These are phyloP conservation scores for Mycena alexandri DNA, from an alignment of 768 basidiomycete genomes.

Conservation along the genomic window DNA sequence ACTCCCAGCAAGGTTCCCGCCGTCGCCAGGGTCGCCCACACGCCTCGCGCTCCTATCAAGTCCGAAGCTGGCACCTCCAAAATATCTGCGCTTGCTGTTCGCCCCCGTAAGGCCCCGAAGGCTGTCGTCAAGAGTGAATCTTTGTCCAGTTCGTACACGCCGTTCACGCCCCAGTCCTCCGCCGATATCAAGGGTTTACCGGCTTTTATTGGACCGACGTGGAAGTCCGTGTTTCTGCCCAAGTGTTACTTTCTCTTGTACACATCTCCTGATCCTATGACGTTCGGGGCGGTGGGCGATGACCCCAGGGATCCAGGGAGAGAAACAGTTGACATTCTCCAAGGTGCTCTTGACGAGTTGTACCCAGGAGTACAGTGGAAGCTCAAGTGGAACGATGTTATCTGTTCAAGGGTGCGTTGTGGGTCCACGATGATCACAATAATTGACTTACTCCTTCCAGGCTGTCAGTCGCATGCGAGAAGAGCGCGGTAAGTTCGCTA, in stretches of 20 bases:
- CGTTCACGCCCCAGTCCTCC: constrained; percentile 12
- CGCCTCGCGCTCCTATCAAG: not conserved
- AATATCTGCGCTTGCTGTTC: not conserved
- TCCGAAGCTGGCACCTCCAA: not conserved
- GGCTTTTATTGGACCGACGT: not conserved
- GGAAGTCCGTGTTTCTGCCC: not conserved
- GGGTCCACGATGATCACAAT: not conserved
- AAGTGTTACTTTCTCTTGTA: not conserved
- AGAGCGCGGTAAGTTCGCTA: not conserved
- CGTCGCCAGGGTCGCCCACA: not conserved
- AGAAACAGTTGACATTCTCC: not conserved
- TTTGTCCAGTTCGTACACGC: constrained; percentile 4
- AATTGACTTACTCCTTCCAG: not conserved
- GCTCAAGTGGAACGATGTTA: constrained; percentile 4
- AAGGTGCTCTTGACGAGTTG: not conserved
- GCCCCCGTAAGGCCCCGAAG: not conserved
- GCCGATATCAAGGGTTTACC: constrained; percentile 3
- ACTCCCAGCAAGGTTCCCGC: constrained; percentile 7
- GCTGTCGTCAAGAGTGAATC: constrained; percentile 9
- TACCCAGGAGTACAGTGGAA: not conserved
- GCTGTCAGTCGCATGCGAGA: constrained; percentile 21
- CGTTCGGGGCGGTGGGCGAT: not conserved
- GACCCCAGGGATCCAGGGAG: not conserved
- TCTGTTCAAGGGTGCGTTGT: constrained; percentile 14
- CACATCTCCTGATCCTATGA: not conserved